phyloP scores from a whole-genome alignment of 83 land plant species.

The Picea mariana region DNA sequence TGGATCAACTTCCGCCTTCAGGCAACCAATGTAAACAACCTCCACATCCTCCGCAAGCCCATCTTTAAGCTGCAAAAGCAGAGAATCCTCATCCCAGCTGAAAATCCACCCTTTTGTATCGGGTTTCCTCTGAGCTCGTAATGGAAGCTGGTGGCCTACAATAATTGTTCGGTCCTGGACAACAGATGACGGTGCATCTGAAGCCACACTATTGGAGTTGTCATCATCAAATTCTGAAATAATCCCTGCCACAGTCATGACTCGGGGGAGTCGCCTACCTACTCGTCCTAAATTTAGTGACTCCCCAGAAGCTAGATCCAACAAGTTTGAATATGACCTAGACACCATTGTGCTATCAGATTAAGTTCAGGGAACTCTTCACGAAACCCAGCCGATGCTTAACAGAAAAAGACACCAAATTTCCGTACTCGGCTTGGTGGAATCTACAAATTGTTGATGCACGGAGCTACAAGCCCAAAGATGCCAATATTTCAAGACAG shows the following conservation, averaged over 20 bases:
- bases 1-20: constrained; percentile 56
- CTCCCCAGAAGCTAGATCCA: constrained; percentile 44
- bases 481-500: too few species aligned
- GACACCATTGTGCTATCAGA: constrained; percentile 36
- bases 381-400: too few species aligned
- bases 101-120: constrained; percentile 42
- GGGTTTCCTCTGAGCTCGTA: constrained; percentile 35
- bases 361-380: too few species aligned
- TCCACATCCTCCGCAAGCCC: constrained; percentile 51
- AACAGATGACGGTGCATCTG: constrained; percentile 32
- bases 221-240: constrained; percentile 44
- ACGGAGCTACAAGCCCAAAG: too few species aligned
- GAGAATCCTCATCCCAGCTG: constrained; percentile 60
- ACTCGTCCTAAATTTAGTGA: constrained; percentile 32
- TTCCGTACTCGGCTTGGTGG: too few species aligned
- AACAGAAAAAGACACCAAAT: too few species aligned
- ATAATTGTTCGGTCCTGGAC: constrained; percentile 42
- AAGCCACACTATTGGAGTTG: constrained; percentile 29
- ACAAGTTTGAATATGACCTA: constrained; percentile 42
- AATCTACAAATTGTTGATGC: too few species aligned
- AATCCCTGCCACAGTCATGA: constrained; percentile 64
- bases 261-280: constrained; percentile 48
- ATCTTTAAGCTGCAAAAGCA: constrained; percentile 57
- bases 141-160: constrained; percentile 60
- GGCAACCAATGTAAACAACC: constrained; percentile 61